Conservation (phyloP, 2,329 filamentous ascomycete genomes). For the Xylaria digitata region DNA sequence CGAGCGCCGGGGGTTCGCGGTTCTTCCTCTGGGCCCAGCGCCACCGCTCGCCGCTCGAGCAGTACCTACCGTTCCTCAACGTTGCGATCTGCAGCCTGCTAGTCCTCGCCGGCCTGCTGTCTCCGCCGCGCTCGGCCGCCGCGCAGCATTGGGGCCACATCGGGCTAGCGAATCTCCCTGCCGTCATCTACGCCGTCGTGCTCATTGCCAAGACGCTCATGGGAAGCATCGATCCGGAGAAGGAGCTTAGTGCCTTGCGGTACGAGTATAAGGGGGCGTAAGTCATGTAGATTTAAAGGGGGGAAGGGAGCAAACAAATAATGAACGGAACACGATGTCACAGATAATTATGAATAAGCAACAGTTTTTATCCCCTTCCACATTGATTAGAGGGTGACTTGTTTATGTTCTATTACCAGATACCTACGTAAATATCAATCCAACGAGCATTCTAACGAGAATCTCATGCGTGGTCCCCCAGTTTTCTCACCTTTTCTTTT, state of each 20-base stretch:
- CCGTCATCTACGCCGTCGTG: conserved; percentile 69
- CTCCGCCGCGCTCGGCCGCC: conserved; percentile 42
- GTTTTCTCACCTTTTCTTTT: conserved; percentile 8
- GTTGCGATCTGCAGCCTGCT: conserved; percentile 65
- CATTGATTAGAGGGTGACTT: not conserved
- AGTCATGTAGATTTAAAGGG: not conserved
- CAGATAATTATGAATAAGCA: conserved; percentile 1
- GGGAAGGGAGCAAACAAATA: not conserved
- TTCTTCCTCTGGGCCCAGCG: conserved; percentile 37
- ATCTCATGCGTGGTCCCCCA: conserved; percentile 2
- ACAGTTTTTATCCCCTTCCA: not conserved
- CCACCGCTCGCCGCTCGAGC: conserved; percentile 61
- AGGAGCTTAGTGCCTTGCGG: conserved; percentile 69
- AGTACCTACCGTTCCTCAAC: conserved; percentile 71
- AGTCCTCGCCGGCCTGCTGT: conserved; percentile 56
- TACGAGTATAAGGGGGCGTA: conserved; percentile 75
- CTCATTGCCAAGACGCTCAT: conserved; percentile 73
- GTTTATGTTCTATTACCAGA: conserved; percentile 10
- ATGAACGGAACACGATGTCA: conserved; percentile 3
- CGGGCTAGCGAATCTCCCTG: conserved; percentile 64
- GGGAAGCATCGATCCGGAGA: conserved; percentile 74
- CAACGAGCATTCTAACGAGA: not conserved
- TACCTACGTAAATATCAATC: not conserved
- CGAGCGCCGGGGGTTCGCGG: conserved; percentile 4
- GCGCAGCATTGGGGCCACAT: conserved; percentile 48